Evolutionary conservation across 2,329 filamentous ascomycete species (phyloP).

Genomic region (Alternaria triticimaculans): DNA sequence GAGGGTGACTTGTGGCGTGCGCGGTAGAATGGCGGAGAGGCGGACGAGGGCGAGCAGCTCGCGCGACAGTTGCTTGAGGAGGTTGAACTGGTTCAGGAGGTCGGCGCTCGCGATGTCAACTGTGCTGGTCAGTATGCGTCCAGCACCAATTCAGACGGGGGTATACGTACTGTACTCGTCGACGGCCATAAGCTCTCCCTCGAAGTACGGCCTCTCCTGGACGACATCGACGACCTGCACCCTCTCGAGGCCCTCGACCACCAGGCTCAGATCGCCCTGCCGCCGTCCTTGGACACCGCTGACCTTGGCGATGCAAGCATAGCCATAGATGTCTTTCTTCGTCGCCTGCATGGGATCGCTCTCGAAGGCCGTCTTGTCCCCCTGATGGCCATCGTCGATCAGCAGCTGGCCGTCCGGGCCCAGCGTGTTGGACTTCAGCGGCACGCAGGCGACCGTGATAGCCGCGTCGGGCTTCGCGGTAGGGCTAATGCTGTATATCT

Average conservation of each 20-base stretch:
- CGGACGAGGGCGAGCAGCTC: slow-evolving; percentile 86
- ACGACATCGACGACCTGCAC: slow-evolving; percentile 76
- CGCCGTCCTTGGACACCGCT: slow-evolving; percentile 57
- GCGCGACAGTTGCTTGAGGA: slow-evolving; percentile 82
- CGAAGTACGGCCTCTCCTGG: slow-evolving; percentile 84
- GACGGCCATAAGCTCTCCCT: slow-evolving; percentile 76
- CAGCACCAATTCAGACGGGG: background rate
- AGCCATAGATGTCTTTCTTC: slow-evolving; percentile 74
- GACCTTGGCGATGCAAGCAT: slow-evolving; percentile 71
- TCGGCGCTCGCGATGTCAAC: slow-evolving; percentile 51
- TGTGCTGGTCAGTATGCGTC: slow-evolving; percentile 17
- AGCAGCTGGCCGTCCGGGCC: slow-evolving; percentile 75
- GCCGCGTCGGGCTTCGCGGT: slow-evolving; percentile 68
- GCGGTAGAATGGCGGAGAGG: slow-evolving; percentile 81
- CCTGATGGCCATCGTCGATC: slow-evolving; percentile 65
- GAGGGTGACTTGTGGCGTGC: slow-evolving; percentile 69
- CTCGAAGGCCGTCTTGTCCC: slow-evolving; percentile 57
- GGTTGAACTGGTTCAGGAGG: slow-evolving; percentile 74
- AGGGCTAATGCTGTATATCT: slow-evolving; percentile 78
- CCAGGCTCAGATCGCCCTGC: slow-evolving; percentile 71
- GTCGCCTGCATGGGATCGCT: slow-evolving; percentile 52
- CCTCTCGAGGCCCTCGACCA: slow-evolving; percentile 84
- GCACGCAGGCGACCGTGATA: slow-evolving; percentile 86
- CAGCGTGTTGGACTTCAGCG: slow-evolving; percentile 77
- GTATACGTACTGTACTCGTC: slow-evolving; percentile 68